These are phyloP conservation scores for Malassezia globosa DNA, from an alignment of 1,284 basidiomycete genomes.

Conservation along the genomic window DNA sequence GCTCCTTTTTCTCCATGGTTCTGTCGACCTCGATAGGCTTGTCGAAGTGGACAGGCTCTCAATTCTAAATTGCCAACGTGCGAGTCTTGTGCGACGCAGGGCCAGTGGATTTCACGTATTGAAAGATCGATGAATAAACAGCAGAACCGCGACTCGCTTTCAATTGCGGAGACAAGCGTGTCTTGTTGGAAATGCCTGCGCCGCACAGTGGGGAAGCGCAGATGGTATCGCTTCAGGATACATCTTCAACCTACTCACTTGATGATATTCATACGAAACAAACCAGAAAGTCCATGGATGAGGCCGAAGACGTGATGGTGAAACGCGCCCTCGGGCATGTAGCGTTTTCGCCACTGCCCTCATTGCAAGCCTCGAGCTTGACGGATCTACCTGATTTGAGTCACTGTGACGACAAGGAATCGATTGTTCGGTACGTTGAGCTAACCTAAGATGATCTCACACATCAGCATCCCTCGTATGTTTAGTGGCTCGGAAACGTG, in stretches of 20 bases:
- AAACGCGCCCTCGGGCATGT: neutral
- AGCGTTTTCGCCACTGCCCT: neutral
- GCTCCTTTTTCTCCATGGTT: neutral
- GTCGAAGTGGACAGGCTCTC: too few species aligned
- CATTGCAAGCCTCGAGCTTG: neutral
- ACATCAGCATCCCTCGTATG: neutral
- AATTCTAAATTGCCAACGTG: too few species aligned
- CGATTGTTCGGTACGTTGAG: neutral
- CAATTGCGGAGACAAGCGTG: too few species aligned
- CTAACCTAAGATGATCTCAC: neutral
- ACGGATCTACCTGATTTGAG: too few species aligned
- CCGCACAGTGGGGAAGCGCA: too few species aligned
- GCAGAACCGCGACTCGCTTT: neutral
- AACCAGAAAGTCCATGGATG: neutral
- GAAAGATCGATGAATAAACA: neutral
- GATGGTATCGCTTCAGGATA: too few species aligned
- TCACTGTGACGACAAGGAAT: neutral
- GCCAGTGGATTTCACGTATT: neutral
- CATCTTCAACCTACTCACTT: too few species aligned
- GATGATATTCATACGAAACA: too few species aligned
- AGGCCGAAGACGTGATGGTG: neutral
- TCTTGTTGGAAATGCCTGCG: too few species aligned
- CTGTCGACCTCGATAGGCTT: too few species aligned
- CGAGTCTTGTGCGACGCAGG: neutral
- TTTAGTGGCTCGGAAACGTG: constrained; percentile 6